Conservation (phyloP, 2,329 filamentous ascomycete genomes). For the Phaeosphaeria sp. region DNA sequence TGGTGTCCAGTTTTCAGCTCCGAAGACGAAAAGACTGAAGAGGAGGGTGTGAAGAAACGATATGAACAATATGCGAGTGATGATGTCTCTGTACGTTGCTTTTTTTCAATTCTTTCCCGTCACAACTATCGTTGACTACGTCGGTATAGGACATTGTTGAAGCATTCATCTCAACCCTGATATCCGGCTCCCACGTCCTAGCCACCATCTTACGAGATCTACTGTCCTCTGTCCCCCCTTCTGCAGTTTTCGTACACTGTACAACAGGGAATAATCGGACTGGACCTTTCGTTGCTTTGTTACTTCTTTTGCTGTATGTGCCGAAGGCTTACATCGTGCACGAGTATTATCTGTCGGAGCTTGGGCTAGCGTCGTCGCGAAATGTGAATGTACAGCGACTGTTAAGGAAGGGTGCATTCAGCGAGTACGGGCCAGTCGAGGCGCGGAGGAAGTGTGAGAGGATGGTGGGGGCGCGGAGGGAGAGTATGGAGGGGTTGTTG, state of each 20-base stretch:
- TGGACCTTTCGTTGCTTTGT: constrained; percentile 69
- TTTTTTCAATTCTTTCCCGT: neutral
- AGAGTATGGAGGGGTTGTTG: constrained; percentile 32
- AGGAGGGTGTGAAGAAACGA: constrained; percentile 65
- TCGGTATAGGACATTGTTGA: constrained; percentile 61
- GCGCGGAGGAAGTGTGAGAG: constrained; percentile 34
- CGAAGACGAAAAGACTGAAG: constrained; percentile 62
- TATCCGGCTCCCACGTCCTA: constrained; percentile 61
- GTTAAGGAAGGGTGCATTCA: constrained; percentile 57
- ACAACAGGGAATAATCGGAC: constrained; percentile 79
- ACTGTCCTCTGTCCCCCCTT: constrained; percentile 38
- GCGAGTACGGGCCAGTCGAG: constrained; percentile 33
- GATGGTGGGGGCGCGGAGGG: constrained; percentile 47
- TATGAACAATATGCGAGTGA: constrained; percentile 65
- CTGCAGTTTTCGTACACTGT: constrained; percentile 72
- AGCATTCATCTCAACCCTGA: constrained; percentile 68
- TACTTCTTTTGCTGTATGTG: constrained; percentile 68
- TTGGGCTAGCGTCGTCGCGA: constrained; percentile 51
- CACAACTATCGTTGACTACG: neutral
- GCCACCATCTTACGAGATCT: constrained; percentile 66
- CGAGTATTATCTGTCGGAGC: constrained; percentile 72
- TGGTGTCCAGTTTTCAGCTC: constrained; percentile 68
- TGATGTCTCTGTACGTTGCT: constrained; percentile 51
- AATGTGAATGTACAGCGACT: constrained; percentile 53
- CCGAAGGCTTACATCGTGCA: constrained; percentile 60